These are phyloP conservation scores for Cutaneotrichosporon sp. DNA, from an alignment of 1,284 basidiomycete genomes.

Conservation along the genomic window DNA sequence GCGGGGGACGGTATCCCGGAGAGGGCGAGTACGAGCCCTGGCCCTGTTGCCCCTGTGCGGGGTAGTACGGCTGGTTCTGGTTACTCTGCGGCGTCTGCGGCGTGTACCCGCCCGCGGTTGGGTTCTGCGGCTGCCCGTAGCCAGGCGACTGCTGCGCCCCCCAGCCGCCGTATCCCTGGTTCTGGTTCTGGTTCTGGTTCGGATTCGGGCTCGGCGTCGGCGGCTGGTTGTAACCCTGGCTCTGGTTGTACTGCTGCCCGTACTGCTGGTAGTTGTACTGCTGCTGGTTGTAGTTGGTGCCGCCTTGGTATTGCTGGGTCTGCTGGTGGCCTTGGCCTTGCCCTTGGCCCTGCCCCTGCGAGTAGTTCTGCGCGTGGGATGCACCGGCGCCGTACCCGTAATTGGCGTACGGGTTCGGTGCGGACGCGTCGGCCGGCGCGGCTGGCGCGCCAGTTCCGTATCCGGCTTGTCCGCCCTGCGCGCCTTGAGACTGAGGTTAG, in stretches of 20 bases:
- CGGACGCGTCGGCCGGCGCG: conserved; percentile 11
- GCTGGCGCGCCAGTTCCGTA: conserved; percentile 15
- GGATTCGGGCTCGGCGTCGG: too few relatives aligned
- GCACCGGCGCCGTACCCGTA: conserved; percentile 47
- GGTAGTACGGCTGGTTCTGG: conserved; percentile 25
- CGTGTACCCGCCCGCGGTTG: conserved; percentile 10
- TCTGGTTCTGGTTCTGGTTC: too few relatives aligned
- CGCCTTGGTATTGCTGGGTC: conserved; percentile 6
- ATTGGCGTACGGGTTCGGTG: conserved; percentile 41
- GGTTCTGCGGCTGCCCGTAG: neutral
- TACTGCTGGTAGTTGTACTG: conserved; percentile 11
- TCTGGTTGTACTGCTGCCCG: conserved; percentile 15
- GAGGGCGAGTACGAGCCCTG: conserved; percentile 11
- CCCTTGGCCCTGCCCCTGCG: too few relatives aligned
- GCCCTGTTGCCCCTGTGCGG: neutral
- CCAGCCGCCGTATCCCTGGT: neutral
- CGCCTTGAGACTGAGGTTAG: conserved; percentile 5
- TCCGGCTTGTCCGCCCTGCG: conserved; percentile 6
- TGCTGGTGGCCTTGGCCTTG: conserved; percentile 10
- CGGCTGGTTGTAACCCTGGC: conserved; percentile 19
- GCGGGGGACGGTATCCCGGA: neutral
- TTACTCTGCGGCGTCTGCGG: too few relatives aligned
- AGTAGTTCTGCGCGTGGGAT: conserved; percentile 18
- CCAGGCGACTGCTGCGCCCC: conserved; percentile 1
- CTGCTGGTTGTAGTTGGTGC: conserved; percentile 4